A percentile compares a stretch with the other conserved stretches of the same genome.
phyloP scores from a whole-genome alignment of 2,329 filamentous ascomycete genomes.

The Aureobasidium subglaciale region DNA sequence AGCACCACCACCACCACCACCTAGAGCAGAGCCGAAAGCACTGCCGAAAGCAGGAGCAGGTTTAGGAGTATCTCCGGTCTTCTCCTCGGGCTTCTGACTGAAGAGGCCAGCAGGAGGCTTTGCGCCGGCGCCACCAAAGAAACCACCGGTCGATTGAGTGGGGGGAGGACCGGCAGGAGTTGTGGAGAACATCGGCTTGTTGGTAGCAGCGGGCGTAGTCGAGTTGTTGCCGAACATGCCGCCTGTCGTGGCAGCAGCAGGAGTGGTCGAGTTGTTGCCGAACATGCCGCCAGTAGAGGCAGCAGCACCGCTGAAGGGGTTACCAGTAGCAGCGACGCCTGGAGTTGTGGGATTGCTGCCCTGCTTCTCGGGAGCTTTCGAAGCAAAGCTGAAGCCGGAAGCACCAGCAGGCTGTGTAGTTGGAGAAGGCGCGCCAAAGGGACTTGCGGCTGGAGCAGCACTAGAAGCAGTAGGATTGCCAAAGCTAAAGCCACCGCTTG shows the following conservation, averaged over 20 bases:
- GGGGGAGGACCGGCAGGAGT: constrained; percentile 27
- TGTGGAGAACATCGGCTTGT: constrained; percentile 19
- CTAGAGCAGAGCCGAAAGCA: not conserved
- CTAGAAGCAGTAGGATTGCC: constrained; percentile 15
- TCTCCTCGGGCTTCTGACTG: constrained; percentile 19
- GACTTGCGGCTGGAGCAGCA: constrained; percentile 8
- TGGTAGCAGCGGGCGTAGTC: constrained; percentile 22
- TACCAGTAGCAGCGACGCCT: constrained; percentile 22
- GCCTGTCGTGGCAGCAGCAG: constrained; percentile 21
- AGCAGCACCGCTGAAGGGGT: constrained; percentile 3
- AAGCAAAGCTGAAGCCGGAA: constrained; percentile 17
- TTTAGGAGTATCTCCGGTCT: constrained; percentile 17
- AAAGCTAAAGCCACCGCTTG: constrained; percentile 16
- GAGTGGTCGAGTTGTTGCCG: constrained; percentile 18
- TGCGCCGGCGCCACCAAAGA: constrained; percentile 16
- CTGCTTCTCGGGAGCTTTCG: not conserved
- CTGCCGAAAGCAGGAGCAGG: constrained; percentile 1
- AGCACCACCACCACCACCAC: not conserved
- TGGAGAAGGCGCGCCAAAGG: constrained; percentile 17
- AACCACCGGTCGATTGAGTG: constrained; percentile 9
- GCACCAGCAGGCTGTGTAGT: constrained; percentile 2
- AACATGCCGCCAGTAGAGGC: not conserved
- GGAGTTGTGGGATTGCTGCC: constrained; percentile 40
- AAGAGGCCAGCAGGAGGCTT: constrained; percentile 12
- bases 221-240: constrained; percentile 12